Base-by-base conservation (phyloP, 805 yeast species). In the Sungouiella thailandica region DNA sequence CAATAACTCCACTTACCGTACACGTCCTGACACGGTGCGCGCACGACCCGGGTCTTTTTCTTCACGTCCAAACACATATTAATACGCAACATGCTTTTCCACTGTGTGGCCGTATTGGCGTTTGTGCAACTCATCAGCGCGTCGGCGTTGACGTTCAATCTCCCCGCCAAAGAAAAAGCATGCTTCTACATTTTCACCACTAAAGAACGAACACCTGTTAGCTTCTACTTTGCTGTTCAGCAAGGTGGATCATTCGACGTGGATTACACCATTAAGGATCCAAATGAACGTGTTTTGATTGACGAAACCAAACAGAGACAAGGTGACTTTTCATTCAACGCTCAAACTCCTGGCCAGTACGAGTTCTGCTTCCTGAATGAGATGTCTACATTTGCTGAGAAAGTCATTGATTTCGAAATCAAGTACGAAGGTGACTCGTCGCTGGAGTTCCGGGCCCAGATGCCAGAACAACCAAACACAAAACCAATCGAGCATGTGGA, bases 341-440 rank as follows among this genome's bases (percentile, higher is more conserved):
- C 85, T 15, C 76, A 73, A 26, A 53, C 56, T 32, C 55, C 59
- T 13, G 96, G 96, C 27, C 96, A 88, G 58, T 88, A 86, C 65
- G 83, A 81, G 58, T 81, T 88, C 57, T 88, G 96, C 62, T 86
- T 88, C 65, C 63, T 77, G 49, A 83, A 85, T 58, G 83, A 78
- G 42, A 82, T 83, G 84, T 76, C 86, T 4, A 81, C 89, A 4
- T 77, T 77, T 55, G 81, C 88, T 35, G 89, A 83, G 53, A 87
- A 86, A 62, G 78, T 81, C 34, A 80, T 88, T 46, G 95, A 85
- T 60, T 81, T 88, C 49, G 95, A 88, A 53, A 74, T 88, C 52
- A 73, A 68, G 43, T 58, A 65, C 41, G 76, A 69, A 32, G 68
- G 70, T 40, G 76, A 55, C 24, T 54, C 47, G 13, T 49, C 47